A percentile compares a stretch with the other conserved stretches of the same genome.
phyloP scores from a whole-genome alignment of 1,139 yeast species.

The Saccharomyces uvarum region DNA sequence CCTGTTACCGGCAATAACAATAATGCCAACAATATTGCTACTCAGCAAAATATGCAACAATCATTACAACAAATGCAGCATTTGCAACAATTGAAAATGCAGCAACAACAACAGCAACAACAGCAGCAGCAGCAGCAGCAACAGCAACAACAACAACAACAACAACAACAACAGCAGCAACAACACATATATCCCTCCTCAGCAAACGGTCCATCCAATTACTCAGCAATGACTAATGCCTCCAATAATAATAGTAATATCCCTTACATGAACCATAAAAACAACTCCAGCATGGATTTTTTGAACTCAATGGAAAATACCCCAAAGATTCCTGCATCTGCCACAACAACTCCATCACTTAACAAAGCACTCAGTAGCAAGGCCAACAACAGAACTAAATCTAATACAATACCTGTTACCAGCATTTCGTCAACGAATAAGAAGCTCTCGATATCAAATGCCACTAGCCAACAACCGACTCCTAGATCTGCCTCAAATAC shows the following conservation, averaged over 20 bases:
- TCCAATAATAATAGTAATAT: background rate
- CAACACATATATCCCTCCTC: slow-evolving; percentile 1
- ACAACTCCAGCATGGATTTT: background rate
- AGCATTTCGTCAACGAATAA: background rate
- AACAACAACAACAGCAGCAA: background rate
- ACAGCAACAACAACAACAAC: background rate
- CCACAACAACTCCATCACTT: slow-evolving; percentile 3
- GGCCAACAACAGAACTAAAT: slow-evolving; percentile 20
- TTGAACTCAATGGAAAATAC: background rate
- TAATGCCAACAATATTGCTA: background rate
- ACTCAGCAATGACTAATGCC: background rate
- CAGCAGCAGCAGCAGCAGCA: background rate
- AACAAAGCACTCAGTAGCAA: slow-evolving; percentile 16
- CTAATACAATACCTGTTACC: background rate
- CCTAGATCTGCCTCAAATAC: background rate
- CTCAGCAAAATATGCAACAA: slow-evolving; percentile 3
- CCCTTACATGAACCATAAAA: background rate
- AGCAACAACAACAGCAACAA: background rate
- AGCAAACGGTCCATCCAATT: background rate
- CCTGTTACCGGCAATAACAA: background rate
- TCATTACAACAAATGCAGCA: slow-evolving; percentile 2
- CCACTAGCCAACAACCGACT: background rate
- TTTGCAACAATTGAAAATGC: slow-evolving; percentile 1
- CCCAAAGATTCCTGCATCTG: background rate
- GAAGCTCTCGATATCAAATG: background rate